Conservation (phyloP, 176 grass and related monocot species). For the Alopecurus myosuroides region DNA sequence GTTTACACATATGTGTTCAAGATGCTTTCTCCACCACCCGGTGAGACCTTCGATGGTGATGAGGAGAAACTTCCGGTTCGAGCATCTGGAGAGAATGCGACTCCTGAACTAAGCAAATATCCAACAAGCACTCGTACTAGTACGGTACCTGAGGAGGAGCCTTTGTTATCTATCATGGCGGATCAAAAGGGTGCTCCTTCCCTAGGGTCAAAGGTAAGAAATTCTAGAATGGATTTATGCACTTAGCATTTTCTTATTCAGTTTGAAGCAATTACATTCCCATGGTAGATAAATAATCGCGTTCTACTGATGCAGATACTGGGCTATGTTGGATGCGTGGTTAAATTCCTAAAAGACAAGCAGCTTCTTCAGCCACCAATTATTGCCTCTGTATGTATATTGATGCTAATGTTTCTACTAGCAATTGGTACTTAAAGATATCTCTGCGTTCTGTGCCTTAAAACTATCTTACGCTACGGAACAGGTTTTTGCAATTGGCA, state of each 20-base stretch:
- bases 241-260: background rate
- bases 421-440: background rate
- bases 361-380: conserved; percentile 88
- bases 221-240: background rate
- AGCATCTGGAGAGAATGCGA: conserved; percentile 30
- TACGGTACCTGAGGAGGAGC: conserved; percentile 50
- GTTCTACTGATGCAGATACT: conserved; percentile 61
- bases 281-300: conserved; percentile 10
- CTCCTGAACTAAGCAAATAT: conserved; percentile 37
- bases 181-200: conserved; percentile 32
- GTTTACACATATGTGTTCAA: conserved; percentile 99
- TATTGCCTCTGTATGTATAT: conserved; percentile 72
- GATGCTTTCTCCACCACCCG: conserved; percentile 94
- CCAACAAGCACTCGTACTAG: conserved; percentile 22
- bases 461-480: background rate
- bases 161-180: conserved; percentile 44
- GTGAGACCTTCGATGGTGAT: conserved; percentile 74
- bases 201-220: conserved; percentile 29
- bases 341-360: conserved; percentile 68
- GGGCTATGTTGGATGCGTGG: conserved; percentile 21
- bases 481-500: conserved; percentile 76
- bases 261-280: background rate
- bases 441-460: conserved; percentile 17
- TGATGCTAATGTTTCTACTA: conserved; percentile 8
- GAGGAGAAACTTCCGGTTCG: conserved; percentile 47